phyloP scores from a whole-genome alignment of 2,329 filamentous ascomycete species.

The Botrytis tulipae region DNA sequence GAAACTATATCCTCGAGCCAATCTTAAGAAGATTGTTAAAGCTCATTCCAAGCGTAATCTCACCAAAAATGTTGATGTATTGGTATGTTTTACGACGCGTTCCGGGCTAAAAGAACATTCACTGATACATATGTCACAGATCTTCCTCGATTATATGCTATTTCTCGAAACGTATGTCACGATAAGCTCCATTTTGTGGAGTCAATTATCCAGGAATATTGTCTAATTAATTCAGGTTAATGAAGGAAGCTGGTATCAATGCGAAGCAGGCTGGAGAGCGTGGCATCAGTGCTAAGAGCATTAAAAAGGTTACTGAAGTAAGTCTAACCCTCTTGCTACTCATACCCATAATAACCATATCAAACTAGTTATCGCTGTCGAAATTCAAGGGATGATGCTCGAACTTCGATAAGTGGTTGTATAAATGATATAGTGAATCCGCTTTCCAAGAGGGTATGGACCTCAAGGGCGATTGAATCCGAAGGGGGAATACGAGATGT shows the following conservation, averaged over 20 bases:
- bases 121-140: slow-evolving; percentile 48
- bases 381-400: slow-evolving; percentile 20
- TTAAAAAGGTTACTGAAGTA: slow-evolving; percentile 76
- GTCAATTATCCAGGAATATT: neutral
- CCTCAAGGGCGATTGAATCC: neutral
- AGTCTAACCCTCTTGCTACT: slow-evolving; percentile 34
- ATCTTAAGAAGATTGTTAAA: slow-evolving; percentile 86
- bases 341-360: slow-evolving; percentile 5
- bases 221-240: slow-evolving; percentile 51
- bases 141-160: slow-evolving; percentile 80
- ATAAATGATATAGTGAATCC: neutral
- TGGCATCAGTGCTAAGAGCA: slow-evolving; percentile 69
- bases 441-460: neutral
- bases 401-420: neutral
- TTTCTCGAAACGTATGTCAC: slow-evolving; percentile 66
- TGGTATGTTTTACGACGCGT: slow-evolving; percentile 53
- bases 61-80: slow-evolving; percentile 81
- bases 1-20: slow-evolving; percentile 79
- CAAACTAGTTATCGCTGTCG: slow-evolving; percentile 10
- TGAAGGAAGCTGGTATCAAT: slow-evolving; percentile 77
- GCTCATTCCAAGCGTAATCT: slow-evolving; percentile 78
- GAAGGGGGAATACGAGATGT: neutral
- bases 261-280: slow-evolving; percentile 73
- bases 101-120: slow-evolving; percentile 19
- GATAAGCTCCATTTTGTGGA: neutral